Evolutionary conservation across 495 filamentous ascomycete species (phyloP), one percentile per base, ranked within the genome.

Genomic region (Hypoxylon trugodes): DNA sequence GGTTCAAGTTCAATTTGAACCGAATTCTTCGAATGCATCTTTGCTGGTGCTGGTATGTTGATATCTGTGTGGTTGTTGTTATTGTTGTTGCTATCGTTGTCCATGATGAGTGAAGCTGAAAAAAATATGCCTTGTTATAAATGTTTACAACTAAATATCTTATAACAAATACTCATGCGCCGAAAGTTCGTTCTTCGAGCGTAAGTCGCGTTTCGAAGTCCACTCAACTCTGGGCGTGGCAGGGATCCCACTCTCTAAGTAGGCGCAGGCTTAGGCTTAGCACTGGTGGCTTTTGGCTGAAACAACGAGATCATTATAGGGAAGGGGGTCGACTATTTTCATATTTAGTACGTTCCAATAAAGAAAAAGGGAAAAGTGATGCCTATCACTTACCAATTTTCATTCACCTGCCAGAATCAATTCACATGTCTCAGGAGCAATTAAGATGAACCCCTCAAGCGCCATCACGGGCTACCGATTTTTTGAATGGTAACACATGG

Each of bases 141-240:
- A 38, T 40, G 19, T 54, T 36, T 19, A 36, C 21, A 37, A 19
- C 10, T 4, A n/a, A 37, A 32, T 16, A 28, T 59, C 53, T 65
- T 65, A 65, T 65, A 65, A 33, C 25, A 13, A 49, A 41, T 22
- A 28, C 8, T 18, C 21, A 28, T 52, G 8, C 4, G n/a, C 25
- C 33, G 30, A 61, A 45, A 35, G 13, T 42, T 35, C 13, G 32
- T 22, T 32, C 13, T 15, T 54, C 22, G 52, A 67, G 50, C 46
- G 52, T 18, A 60, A 61, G 57, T 59, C 51, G 57, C 35, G 52
- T 61, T 61, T 61, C 38, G 25, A 35, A 13, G 46, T 33, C 45
- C 47, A 48, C 46, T 50, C 6, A 46, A 16, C 24, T 48, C 48
- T 61, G 43, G 49, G 43, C 46, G n/a, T 21, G 51, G 18, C 63